A percentile compares a stretch with the other conserved stretches of the same genome.
phyloP scores from a whole-genome alignment of 345 rosid species.

The Firmiana major region DNA sequence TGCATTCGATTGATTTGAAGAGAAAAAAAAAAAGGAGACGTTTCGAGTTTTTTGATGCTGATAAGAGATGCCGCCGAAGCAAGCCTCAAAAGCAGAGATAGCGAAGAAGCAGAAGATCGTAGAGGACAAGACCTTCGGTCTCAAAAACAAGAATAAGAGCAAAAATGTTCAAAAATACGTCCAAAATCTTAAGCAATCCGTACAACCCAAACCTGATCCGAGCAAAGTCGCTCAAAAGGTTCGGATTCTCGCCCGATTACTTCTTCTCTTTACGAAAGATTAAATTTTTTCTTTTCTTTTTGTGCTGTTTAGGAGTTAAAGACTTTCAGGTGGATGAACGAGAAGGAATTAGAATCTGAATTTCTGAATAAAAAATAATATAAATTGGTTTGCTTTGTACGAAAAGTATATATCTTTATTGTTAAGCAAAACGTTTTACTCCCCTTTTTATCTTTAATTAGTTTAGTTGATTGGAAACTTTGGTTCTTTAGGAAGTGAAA shows the following conservation, averaged over 20 bases:
- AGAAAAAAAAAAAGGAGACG: neutral
- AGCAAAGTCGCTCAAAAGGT: conserved; percentile 47
- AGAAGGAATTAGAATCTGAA: no score
- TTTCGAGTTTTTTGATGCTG: conserved; percentile 31
- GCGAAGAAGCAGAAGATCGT: conserved; percentile 78
- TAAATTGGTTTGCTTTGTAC: no score
- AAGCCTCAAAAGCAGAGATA: conserved; percentile 52
- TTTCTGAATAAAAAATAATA: no score
- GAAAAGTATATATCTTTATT: neutral
- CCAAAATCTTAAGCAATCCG: conserved; percentile 56
- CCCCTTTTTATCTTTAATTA: neutral
- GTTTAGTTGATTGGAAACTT: neutral
- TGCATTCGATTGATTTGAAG: neutral
- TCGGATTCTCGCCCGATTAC: neutral
- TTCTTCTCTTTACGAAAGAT: neutral
- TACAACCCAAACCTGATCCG: conserved; percentile 52
- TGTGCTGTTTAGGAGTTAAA: no score
- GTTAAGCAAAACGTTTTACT: neutral
- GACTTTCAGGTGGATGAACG: no score
- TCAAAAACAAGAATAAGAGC: conserved; percentile 60
- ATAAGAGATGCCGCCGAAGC: conserved; percentile 69
- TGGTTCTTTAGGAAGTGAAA: neutral
- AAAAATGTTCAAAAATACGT: conserved; percentile 68
- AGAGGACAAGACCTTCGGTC: conserved; percentile 82
- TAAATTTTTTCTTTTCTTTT: no score